Base-by-base conservation (phyloP, 805 yeast species). In the Kodamaea hsintzibuensis region DNA sequence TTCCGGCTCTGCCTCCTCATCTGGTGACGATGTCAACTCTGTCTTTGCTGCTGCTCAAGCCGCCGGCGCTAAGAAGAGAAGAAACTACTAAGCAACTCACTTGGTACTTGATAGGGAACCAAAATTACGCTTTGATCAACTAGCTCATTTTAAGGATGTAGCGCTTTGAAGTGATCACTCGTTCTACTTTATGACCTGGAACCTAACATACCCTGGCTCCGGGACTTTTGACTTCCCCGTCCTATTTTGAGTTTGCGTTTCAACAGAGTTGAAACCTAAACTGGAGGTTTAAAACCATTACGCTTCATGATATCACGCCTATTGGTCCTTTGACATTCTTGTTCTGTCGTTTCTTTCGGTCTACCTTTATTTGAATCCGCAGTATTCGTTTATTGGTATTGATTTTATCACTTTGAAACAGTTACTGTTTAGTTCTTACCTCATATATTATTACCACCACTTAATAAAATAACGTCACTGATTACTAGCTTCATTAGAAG, bases 51-150 rank as follows among this genome's bases (percentile, higher is more conserved):
- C 58, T 38, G 48, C 54, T 25, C 55, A 55, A 49, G 58, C 55
- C 35, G 57, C 54, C 17, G 33, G 33, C 56, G 18, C 35, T 13
- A 51, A 51, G 42, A 54, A 47, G 52, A 58, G 61, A 58, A 58
- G 61, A 58, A 56, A 50, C 59, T 58, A 58, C 56, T 58, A 56
- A 53, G 46, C 39, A 44, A 17, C 18, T 16, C 40, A 18, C 40
- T 39, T 13, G 42, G 35, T 30, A 30, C 8, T 30, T 9, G 19
- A 10, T 12, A 18, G 43, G 42, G 50, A 47, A 47, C 42, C 37
- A 35, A 22, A 22, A 22, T 30, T 12, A 13, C 8, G 22, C 16
- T n/a, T 13, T 9, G 35, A 40, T 35, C 13, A 39, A 16, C 46
- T 25, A 8, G 51, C 51, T 48, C 51, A 48, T 48, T 48, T 48